Evolutionary conservation across 179 eudicot genomes (phyloP).

Genomic region (Silene vulgaris): DNA sequence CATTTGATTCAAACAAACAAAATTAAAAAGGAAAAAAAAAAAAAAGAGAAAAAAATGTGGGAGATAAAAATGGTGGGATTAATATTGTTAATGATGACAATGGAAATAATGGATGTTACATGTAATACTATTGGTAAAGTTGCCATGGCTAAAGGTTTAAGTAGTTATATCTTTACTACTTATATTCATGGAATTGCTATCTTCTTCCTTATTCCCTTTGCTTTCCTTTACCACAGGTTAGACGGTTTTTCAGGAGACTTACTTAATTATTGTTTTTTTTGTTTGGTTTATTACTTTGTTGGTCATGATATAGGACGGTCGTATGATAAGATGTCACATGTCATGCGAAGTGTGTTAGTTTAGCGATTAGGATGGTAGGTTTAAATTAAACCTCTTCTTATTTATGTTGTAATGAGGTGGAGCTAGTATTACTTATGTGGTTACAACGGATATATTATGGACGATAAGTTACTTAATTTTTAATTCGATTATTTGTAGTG

Average conservation of each 20-base stretch:
- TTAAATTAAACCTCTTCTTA: no score
- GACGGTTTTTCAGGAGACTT: not conserved
- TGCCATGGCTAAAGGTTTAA: slow-evolving; percentile 39
- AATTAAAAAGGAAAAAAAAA: not conserved
- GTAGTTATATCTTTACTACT: slow-evolving; percentile 27
- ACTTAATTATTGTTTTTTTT: no score
- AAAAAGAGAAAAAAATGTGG: slow-evolving; percentile 21
- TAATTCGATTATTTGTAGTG: no score
- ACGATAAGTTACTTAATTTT: no score
- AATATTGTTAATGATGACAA: slow-evolving; percentile 17
- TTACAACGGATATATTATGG: no score
- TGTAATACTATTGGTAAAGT: slow-evolving; percentile 33
- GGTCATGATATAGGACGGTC: no score
- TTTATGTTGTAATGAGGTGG: no score
- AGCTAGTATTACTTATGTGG: no score
- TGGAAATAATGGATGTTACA: slow-evolving; percentile 31
- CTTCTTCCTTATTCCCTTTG: slow-evolving; percentile 30
- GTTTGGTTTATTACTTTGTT: no score
- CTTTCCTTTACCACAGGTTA: slow-evolving; percentile 30
- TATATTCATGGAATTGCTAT: slow-evolving; percentile 28
- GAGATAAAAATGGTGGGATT: slow-evolving; percentile 23
- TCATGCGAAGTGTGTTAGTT: no score
- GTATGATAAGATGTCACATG: no score
- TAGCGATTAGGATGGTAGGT: no score
- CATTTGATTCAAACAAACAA: not conserved